A percentile compares a stretch with the other conserved stretches of the same genome.
Conservation (phyloP, 352 stramenopile genomes). For the Phytopythium delawarense region DNA sequence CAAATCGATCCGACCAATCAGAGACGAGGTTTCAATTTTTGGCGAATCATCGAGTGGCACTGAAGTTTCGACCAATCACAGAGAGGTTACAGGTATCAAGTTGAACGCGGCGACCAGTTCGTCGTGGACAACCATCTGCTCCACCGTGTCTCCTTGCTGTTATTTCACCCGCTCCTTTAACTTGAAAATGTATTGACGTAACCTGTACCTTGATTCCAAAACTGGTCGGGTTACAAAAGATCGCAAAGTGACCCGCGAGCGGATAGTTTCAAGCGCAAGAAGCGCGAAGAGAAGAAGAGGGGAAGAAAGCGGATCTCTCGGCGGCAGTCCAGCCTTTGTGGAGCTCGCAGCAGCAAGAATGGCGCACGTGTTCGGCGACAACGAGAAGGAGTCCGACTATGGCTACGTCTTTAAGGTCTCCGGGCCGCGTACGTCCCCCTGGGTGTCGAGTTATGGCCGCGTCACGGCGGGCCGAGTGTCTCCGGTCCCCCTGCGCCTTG, state of each 20-base stretch:
- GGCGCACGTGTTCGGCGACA: conserved; percentile 84
- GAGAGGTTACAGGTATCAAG: not conserved
- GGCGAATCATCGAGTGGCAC: not conserved
- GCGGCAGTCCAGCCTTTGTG: not conserved
- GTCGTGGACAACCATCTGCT: conserved; percentile 10
- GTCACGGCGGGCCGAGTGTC: not conserved
- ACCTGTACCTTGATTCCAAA: not conserved
- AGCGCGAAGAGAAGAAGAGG: conserved; percentile 9
- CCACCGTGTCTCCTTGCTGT: conserved; percentile 5
- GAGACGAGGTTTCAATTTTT: conserved; percentile 5
- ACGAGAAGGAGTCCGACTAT: conserved; percentile 93
- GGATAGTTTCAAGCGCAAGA: conserved; percentile 1
- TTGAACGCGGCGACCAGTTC: not conserved
- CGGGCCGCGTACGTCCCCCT: conserved; percentile 86
- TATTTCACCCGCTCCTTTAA: conserved; percentile 16
- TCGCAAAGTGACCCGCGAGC: conserved; percentile 18
- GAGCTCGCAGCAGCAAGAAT: conserved; percentile 19
- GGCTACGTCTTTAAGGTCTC: conserved; percentile 99
- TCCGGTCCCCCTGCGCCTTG: not conserved
- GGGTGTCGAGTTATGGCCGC: not conserved
- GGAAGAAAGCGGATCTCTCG: conserved; percentile 4
- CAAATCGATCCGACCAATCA: conserved; percentile 17
- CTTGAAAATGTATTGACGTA: not conserved
- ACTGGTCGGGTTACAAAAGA: conserved; percentile 26
- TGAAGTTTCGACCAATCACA: conserved; percentile 29